phyloP scores from a whole-genome alignment of 371 early-diverging fungal species.

The Caulochytrium protostelioides region DNA sequence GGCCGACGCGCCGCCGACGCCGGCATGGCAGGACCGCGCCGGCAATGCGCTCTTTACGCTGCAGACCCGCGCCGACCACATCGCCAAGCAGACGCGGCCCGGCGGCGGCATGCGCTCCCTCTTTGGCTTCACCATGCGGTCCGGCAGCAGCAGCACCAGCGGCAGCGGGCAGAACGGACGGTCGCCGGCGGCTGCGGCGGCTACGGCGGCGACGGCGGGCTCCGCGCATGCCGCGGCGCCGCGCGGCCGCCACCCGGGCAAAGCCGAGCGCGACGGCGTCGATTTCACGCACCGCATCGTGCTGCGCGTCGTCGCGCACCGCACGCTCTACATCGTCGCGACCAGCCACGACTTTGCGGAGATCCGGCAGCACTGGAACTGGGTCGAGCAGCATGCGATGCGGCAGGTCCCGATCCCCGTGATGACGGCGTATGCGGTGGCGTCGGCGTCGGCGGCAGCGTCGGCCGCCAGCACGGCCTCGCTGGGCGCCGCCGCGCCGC shows the following conservation, averaged over 20 bases:
- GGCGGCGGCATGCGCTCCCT: constrained; percentile 7
- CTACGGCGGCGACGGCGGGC: background rate
- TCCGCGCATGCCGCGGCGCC: background rate
- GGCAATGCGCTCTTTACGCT: constrained; percentile 26
- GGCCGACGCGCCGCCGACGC: constrained; percentile 4
- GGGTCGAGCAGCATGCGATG: constrained; percentile 24
- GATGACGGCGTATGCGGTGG: too few species aligned
- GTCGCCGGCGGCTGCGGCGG: background rate
- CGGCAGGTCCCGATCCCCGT: too few species aligned
- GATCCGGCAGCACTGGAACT: constrained; percentile 31
- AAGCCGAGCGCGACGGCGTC: constrained; percentile 4
- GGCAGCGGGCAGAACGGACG: background rate
- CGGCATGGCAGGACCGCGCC: constrained; percentile 16
- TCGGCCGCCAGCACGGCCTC: background rate
- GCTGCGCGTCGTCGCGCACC: constrained; percentile 1
- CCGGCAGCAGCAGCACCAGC: background rate
- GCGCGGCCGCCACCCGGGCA: constrained; percentile 4
- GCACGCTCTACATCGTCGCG: constrained; percentile 17
- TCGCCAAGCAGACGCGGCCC: too few species aligned
- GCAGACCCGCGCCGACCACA: constrained; percentile 10
- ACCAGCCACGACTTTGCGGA: constrained; percentile 25
- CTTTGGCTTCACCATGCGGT: constrained; percentile 3
- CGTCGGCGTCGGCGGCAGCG: too few species aligned
- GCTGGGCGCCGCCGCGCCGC: background rate
- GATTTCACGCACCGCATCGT: constrained; percentile 21